A percentile compares a stretch with the other conserved stretches of the same genome.
phyloP scores from a whole-genome alignment of 331 rosid species.

The Arachis monticola region DNA sequence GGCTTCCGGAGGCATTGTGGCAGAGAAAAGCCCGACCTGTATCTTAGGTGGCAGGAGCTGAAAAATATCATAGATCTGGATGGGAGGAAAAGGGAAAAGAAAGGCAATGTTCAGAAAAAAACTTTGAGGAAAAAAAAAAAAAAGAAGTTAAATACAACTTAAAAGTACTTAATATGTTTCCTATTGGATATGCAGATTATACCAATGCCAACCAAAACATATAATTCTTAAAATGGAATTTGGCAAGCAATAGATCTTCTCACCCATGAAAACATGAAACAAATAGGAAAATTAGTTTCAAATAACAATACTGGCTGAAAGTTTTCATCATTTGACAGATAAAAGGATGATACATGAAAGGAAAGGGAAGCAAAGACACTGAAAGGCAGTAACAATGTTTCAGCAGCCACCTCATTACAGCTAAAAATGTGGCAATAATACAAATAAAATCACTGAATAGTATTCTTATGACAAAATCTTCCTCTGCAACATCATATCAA shows the following conservation, averaged over 20 bases:
- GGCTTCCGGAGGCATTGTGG: conserved; percentile 42
- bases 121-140: conserved; percentile 1
- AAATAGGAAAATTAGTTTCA: neutral
- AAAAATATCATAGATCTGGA: conserved; percentile 78
- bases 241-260: conserved; percentile 19
- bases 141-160: neutral
- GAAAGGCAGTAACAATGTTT: neutral
- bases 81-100: neutral
- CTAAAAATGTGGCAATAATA: neutral
- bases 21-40: conserved; percentile 82
- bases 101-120: neutral
- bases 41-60: conserved; percentile 82
- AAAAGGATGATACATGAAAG: neutral
- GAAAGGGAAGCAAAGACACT: conserved; percentile 13
- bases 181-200: neutral
- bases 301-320: neutral
- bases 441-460: neutral
- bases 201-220: neutral
- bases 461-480: neutral
- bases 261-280: neutral
- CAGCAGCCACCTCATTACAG: neutral
- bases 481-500: conserved; percentile 4
- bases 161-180: neutral
- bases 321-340: neutral
- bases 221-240: neutral